Conservation (phyloP, 164 flowering plant species). For the Euptelea pleiosperma region DNA sequence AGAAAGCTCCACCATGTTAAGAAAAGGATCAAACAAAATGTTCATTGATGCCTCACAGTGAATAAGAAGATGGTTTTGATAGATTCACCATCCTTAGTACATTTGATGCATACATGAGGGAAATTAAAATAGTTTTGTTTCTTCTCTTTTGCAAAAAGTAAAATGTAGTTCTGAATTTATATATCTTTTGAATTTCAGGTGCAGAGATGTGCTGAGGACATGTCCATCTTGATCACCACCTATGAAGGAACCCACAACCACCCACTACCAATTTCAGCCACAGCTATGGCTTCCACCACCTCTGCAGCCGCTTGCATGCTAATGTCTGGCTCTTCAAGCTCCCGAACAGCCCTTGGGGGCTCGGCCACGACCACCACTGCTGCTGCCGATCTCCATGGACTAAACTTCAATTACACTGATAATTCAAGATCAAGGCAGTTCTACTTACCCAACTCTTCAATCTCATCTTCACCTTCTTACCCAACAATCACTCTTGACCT, state of each 20-base stretch:
- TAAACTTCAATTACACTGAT: slow-evolving; percentile 53
- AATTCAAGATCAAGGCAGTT: slow-evolving; percentile 43
- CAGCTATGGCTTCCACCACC: slow-evolving; percentile 96
- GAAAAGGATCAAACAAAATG: no score
- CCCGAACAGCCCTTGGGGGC: slow-evolving; percentile 12
- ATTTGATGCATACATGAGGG: no score
- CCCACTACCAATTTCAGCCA: slow-evolving; percentile 74
- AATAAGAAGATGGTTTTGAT: no score
- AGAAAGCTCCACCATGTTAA: no score
- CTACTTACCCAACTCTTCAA: slow-evolving; percentile 47
- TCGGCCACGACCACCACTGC: slow-evolving; percentile 22
- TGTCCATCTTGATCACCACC: slow-evolving; percentile 82
- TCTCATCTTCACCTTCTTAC: slow-evolving; percentile 45
- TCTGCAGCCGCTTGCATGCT: slow-evolving; percentile 92
- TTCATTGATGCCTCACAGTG: no score
- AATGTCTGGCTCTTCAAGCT: slow-evolving; percentile 55
- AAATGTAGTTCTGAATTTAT: neutral
- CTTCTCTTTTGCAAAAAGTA: no score
- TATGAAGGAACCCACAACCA: slow-evolving; percentile 97
- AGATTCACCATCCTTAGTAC: no score
- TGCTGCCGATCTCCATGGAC: slow-evolving; percentile 38
- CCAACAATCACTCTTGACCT: slow-evolving; percentile 94
- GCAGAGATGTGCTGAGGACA: slow-evolving; percentile 89
- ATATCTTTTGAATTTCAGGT: slow-evolving; percentile 45
- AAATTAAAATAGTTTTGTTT: no score